These are phyloP conservation scores for Schizonepeta tenuifolia DNA, from an alignment of 257 asterid genomes.

Conservation along the genomic window DNA sequence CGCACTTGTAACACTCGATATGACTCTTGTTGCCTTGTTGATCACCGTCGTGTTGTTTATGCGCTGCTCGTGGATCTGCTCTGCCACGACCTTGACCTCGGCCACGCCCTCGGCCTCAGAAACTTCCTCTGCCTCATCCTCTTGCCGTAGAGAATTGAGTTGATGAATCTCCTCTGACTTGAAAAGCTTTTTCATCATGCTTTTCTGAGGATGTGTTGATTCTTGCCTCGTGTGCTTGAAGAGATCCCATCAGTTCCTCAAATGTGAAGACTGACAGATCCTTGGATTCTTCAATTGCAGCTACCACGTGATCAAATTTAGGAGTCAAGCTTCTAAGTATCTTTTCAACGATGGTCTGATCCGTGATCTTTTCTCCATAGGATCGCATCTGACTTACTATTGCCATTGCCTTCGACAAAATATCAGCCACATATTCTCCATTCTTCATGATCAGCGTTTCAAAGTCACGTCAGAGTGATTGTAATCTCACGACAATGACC, in stretches of 20 bases:
- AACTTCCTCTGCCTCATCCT: neutral
- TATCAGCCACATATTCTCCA: no score
- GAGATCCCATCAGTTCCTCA: conserved; percentile 23
- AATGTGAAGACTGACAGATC: no score
- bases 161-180: neutral
- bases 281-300: no score
- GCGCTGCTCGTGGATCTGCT: neutral
- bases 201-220: neutral
- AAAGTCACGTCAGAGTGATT: no score
- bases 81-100: neutral
- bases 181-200: conserved; percentile 17
- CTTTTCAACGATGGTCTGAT: neutral
- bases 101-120: no score
- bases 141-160: neutral
- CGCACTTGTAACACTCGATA: no score
- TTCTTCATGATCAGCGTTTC: no score
- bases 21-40: neutral
- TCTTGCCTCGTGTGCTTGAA: conserved; percentile 30
- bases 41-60: neutral
- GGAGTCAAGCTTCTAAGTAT: conserved; percentile 5
- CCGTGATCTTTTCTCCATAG: neutral
- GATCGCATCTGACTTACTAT: neutral
- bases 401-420: no score
- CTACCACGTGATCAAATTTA: conserved; percentile 32
- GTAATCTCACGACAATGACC: no score